Evolutionary conservation across 192 early-diverging fungal genomes (phyloP), one percentile per base, ranked within the genome.

Genomic region (Linnemannia schmuckeri): DNA sequence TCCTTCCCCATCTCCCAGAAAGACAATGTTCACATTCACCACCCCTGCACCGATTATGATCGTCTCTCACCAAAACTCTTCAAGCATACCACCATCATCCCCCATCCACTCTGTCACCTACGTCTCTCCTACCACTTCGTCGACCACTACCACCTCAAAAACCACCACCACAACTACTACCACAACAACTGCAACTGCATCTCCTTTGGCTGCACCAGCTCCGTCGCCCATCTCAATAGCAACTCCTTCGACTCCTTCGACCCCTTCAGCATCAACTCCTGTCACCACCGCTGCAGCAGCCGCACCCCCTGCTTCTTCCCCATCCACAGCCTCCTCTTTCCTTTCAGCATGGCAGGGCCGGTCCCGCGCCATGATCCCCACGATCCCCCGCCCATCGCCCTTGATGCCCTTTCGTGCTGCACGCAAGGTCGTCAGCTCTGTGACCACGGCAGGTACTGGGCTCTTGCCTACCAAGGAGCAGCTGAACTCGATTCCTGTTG

Each of bases 331-430:
- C 1, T 41, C 85, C 1, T 81, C 85, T 5, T 81, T 87, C 76
- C 85, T 87, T 40, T 73, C 85, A 9, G 77, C 85, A 61, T 86
- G 83, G 83, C 77, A 80, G 10, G 85, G 79, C 41, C 79, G 85
- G 27, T 81, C 85, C 63, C 70, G 79, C 17, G 37, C 79, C 57
- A 87, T 87, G 79, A 81, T 87, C 13, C 76, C 85, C 2, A 77
- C 35, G 52, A 78, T 87, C 55, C 80, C 80, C 8, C 85, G 85
- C 8, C 79, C 85, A 4, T 81, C 85, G 9, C 85, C 85, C 6
- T 6, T 87, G 71, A 87, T 87, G 85, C 47, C 85, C 30, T 81
- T 87, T 54, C 79, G 72, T 27, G 85, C 85, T 33, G 85, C 85
- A 3, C 68, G 79, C 15, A 81, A 70, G 3, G 76, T 87, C 15